Base-by-base conservation (phyloP, 176 grass and related monocot genomes). In the Urochloa ruziziensis region DNA sequence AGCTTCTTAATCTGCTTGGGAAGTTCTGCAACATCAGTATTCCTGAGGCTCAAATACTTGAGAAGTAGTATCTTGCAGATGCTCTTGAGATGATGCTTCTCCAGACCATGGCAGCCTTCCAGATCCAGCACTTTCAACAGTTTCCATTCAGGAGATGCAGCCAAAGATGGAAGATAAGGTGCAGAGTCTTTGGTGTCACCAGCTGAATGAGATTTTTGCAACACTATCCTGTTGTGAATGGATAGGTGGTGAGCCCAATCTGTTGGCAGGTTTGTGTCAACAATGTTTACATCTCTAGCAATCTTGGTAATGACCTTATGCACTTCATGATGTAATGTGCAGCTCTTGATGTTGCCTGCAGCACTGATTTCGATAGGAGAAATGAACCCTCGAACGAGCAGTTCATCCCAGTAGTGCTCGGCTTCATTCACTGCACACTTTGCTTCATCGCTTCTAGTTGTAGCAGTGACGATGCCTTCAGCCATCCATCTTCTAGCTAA, bases 51-150 rank as follows among this genome's bases (percentile, higher is more conserved):
- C 5, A 89, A 46, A 36, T 67, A 83, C 56, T 13, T 90, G 6
- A 90, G 83, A 62, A 75, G 0, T 1, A 90, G 10, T 43, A 90
- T 81, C 16, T 85, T 61, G 35, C 77, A 90, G 5, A 86, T 67
- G 5, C 33, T 73, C 56, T 82, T 33, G 16, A 82, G 33, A 17
- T 86, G 67, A 0, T 83, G 2, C 43, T 34, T 70, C 1, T 37
- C 27, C 23, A 90, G 46, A 0, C 40, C 49, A 3, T 34, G 27
- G 40, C 82, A 82, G 17, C 62, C 88, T 21, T 85, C 78, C 0
- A 90, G 74, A 56, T 86, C 88, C 1, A 90, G 64, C 27, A 90
- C 52, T 12, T 56, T 82, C 19, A 90, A 42, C 0, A 73, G 19
- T 48, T 64, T 2, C 69, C 69, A 74, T 14, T 82, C 16, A 52